phyloP scores from a whole-genome alignment of 2,329 filamentous ascomycete genomes.

The Pezicula rhizophila region DNA sequence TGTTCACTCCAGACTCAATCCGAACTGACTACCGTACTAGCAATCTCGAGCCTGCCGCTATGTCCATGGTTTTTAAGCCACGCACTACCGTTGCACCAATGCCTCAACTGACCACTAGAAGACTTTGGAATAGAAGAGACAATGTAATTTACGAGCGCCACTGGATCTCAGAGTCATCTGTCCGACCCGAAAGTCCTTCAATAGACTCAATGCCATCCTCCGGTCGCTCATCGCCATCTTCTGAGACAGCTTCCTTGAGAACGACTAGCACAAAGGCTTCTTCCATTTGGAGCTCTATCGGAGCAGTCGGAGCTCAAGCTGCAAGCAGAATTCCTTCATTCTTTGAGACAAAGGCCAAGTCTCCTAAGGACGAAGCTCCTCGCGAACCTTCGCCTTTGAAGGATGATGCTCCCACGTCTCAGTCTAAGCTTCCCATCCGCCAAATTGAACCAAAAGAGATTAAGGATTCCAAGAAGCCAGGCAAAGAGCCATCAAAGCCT shows the following conservation, averaged over 20 bases:
- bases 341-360: not conserved
- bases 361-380: not conserved
- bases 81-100: constrained; percentile 7
- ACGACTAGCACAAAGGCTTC: constrained; percentile 28
- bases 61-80: constrained; percentile 19
- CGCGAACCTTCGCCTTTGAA: not conserved
- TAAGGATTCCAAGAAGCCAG: constrained; percentile 12
- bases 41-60: constrained; percentile 16
- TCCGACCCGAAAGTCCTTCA: constrained; percentile 23
- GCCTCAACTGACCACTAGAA: constrained; percentile 14
- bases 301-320: constrained; percentile 5
- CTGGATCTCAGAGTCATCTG: constrained; percentile 28
- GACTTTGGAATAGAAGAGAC: constrained; percentile 19
- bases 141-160: constrained; percentile 16
- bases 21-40: constrained; percentile 15
- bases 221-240: constrained; percentile 21
- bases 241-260: constrained; percentile 24
- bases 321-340: constrained; percentile 2
- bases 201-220: constrained; percentile 23
- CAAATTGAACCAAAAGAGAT: constrained; percentile 1
- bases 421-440: not conserved
- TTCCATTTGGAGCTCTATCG: constrained; percentile 13
- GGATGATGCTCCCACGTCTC: not conserved
- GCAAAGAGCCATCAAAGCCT: constrained; percentile 4
- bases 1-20: constrained; percentile 13